Evolutionary conservation across 2,329 filamentous ascomycete genomes (phyloP), one percentile per base, ranked within the genome.

Genomic region (Cytospora schulzeri): DNA sequence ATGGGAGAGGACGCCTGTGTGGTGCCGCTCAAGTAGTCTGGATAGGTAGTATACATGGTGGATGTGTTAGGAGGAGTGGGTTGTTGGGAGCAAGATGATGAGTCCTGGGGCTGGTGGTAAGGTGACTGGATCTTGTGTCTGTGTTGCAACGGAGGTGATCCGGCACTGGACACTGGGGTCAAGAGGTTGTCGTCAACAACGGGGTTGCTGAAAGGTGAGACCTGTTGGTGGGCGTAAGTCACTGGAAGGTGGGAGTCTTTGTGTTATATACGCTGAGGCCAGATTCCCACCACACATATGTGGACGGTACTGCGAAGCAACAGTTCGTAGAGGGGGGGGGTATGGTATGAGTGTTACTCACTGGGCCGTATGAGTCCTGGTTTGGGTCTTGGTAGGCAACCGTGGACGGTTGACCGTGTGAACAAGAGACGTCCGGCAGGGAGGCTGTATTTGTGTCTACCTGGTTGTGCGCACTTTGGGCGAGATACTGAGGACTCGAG

Each of bases 161-260:
- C 78, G 62, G 77, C 75, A 56, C 76, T 76, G 55, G 83, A 84
- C n/a, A 79, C 78, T 29, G 83, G 83, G n/a, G 83, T 84, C 57
- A 83, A 73, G 62, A 85, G 74, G 69, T 73, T 67, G 70, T 70
- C 62, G 41, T 66, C 62, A n/a, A 66, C 35, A 24, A 65, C 33
- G 17, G 77, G 74, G 72, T 35, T 35, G 72, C 73, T 76, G 71
- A 77, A 78, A 19, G 75, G 74, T 50, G 76, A 73, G n/a, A 76
- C 72, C 69, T 76, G 69, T 65, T 56, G 70, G 70, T 54, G 33
- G 48, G 53, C 15, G 63, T 65, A 53, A 60, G 59, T 59, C 19
- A 55, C 14, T 51, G 41, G 24, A 52, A 52, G 12, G 17, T 55
- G 17, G 24, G 29, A 19, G 59, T 57, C 57, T n/a, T 15, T 26